Base-by-base conservation (phyloP, 306 rosid species). In the Begonia loranthoides region DNA sequence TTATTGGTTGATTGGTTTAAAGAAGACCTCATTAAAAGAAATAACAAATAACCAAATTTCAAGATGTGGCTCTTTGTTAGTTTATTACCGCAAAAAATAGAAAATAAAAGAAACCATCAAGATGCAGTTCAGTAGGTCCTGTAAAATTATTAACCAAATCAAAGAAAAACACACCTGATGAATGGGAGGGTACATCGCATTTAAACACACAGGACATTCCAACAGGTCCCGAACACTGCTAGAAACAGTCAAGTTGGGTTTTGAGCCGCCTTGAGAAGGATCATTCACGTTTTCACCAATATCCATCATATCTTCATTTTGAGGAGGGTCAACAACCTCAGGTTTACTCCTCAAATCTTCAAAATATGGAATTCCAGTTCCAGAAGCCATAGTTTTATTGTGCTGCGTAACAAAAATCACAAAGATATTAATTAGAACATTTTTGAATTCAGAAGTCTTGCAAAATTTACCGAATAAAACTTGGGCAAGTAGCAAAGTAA, bases 121-220 rank as follows among this genome's bases (percentile, higher is more conserved):
- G 36, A 28, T 28, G 36, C 36, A 28, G 36, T 28, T 28, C 36
- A 28, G 36, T 28, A 28, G 5, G 9, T 4, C 36, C 36, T 4
- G 36, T 36, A 24, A 49, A 17, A 58, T 28, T 19, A 45, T 7
- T 5, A 22, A 17, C 12, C 15, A 15, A 15, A 5, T 45, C 48
- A 38, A 33, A 49, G 12, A 15, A 15, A 3, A 12, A 52, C 70
- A 52, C 52, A 87, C 96, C 93, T 87, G 96, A 69, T 84, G 96
- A 58, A 87, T 87, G 19, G 94, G 96, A 59, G 96, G 96, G 73
- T 87, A 87, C 94, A 87, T 87, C 12, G 94, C 93, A 70, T 69
- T 87, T 68, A 84, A 69, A 78, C 94, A 87, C 34, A 87, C 96
- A 44, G 96, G 96, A 57, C 96, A 87, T 79, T 87, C 96, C 70